Percentiles rank a stretch among this genome's conserved stretches.
Evolutionary conservation across 1,139 yeast genomes (phyloP).

Genomic region (Sugiyamaella paludigena): DNA sequence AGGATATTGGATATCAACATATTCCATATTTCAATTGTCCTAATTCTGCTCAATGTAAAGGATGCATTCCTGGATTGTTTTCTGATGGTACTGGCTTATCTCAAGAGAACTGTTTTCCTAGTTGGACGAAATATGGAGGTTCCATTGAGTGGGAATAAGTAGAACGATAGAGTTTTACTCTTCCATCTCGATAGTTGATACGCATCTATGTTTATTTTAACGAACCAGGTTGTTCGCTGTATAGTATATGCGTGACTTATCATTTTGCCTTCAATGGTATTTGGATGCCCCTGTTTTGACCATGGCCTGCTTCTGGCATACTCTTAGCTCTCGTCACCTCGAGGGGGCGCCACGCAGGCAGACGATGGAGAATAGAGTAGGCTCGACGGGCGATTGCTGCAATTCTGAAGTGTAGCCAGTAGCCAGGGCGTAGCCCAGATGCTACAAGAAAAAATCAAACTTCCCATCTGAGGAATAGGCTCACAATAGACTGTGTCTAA

Average conservation of each 20-base stretch:
- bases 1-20: conserved; percentile 79
- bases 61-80: conserved; percentile 48
- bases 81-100: conserved; percentile 45
- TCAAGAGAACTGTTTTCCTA: conserved; percentile 70
- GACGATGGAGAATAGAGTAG: too few relatives aligned
- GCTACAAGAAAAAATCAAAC: neutral
- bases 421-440: neutral
- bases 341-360: too few relatives aligned
- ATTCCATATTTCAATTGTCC: conserved; percentile 71
- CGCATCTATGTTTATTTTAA: too few relatives aligned
- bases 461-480: neutral
- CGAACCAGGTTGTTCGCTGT: too few relatives aligned
- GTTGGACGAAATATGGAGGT: conserved; percentile 53
- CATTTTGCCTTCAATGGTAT: neutral
- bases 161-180: neutral
- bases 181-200: too few relatives aligned
- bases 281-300: too few relatives aligned
- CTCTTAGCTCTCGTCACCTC: too few relatives aligned
- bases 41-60: conserved; percentile 39
- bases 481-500: neutral
- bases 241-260: too few relatives aligned
- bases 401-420: too few relatives aligned
- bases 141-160: conserved; percentile 11
- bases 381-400: too few relatives aligned
- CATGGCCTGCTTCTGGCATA: too few relatives aligned